These are phyloP conservation scores for Stropharia rugosoannulata DNA, from an alignment of 768 basidiomycete genomes.

Conservation along the genomic window DNA sequence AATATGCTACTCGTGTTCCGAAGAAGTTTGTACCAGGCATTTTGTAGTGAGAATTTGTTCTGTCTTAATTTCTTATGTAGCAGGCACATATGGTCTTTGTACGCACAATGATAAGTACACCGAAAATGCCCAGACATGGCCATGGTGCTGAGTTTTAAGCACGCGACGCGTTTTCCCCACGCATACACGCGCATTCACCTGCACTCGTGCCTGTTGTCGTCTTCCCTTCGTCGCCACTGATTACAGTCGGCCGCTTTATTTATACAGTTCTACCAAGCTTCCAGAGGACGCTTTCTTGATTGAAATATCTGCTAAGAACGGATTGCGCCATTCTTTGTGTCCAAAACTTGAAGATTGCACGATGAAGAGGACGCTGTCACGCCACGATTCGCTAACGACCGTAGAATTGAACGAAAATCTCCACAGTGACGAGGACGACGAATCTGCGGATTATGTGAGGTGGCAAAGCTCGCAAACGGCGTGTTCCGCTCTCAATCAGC, in stretches of 20 bases:
- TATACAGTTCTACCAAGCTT: too few relatives aligned
- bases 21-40: constrained; percentile 40
- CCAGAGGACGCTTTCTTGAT: too few relatives aligned
- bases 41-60: constrained; percentile 4
- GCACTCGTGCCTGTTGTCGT: not conserved
- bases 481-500: constrained; percentile 25
- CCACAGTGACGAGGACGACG: not conserved
- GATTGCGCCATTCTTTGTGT: too few relatives aligned
- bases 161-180: not conserved
- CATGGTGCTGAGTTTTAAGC: not conserved
- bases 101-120: not conserved
- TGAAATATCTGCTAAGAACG: too few relatives aligned
- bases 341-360: not conserved
- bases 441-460: constrained; percentile 19
- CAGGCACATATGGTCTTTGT: not conserved
- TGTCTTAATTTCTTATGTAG: not conserved
- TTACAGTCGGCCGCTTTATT: not conserved
- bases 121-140: not conserved
- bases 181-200: not conserved
- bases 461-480: constrained; percentile 32
- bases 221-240: not conserved
- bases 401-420: not conserved
- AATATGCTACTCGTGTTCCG: constrained; percentile 34
- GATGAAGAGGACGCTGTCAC: not conserved
- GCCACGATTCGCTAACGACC: not conserved